Conservation (phyloP, 768 basidiomycete species). For the Hygrophoropsis aurantiaca region DNA sequence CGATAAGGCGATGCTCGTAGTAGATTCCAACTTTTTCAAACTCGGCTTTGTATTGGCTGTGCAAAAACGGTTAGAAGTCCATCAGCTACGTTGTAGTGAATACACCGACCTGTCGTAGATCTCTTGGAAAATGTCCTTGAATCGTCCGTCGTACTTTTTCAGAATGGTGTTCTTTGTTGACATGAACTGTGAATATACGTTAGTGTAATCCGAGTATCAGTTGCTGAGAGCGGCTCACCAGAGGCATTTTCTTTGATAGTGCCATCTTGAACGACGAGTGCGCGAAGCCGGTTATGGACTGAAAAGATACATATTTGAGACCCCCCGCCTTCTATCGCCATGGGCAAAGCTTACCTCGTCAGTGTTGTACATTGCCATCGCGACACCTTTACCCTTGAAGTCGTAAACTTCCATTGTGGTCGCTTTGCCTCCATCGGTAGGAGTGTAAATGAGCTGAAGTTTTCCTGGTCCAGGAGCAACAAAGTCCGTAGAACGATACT, state of each 20-base stretch:
- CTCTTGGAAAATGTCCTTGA: conserved; percentile 99
- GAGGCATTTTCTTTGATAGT: conserved; percentile 69
- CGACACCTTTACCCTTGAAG: conserved; percentile 91
- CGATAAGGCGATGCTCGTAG: conserved; percentile 96
- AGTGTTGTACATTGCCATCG: conserved; percentile 98
- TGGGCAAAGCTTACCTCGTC: conserved; percentile 62
- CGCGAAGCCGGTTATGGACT: conserved; percentile 94
- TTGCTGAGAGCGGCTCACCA: conserved; percentile 41
- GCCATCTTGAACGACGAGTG: conserved; percentile 99
- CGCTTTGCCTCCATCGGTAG: conserved; percentile 66
- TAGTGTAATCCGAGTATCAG: neutral
- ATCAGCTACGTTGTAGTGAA: neutral
- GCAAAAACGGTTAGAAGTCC: neutral
- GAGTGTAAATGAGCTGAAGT: conserved; percentile 88
- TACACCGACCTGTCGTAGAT: conserved; percentile 72
- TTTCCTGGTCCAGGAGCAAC: conserved; percentile 91
- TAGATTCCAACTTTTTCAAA: conserved; percentile 76
- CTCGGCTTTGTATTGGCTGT: conserved; percentile 63
- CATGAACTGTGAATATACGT: conserved; percentile 64
- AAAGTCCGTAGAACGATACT: conserved; percentile 95
- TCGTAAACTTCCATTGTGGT: conserved; percentile 85
- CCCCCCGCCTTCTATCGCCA: no score
- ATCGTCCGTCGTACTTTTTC: conserved; percentile 97
- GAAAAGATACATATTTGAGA: neutral
- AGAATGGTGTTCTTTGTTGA: conserved; percentile 97